Evolutionary conservation across 116 monocot species (phyloP).

Genomic region (Trichopus zeylanicus): DNA sequence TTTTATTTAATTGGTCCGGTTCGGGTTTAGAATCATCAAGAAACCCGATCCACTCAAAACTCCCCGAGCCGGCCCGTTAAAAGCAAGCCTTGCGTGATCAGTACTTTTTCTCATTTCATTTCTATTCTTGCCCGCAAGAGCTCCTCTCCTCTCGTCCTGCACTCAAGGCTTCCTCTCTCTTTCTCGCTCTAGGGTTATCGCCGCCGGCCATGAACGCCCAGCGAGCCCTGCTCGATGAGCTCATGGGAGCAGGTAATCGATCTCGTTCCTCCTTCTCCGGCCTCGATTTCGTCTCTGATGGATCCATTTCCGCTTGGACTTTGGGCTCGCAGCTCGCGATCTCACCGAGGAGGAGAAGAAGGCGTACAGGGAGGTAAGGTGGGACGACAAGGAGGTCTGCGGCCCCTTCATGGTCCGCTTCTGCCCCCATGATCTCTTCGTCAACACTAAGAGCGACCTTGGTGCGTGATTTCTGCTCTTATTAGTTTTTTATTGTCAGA

Average conservation of each 20-base stretch:
- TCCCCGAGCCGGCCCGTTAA: too few relatives aligned
- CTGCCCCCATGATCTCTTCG: slow-evolving; percentile 98
- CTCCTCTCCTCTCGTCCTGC: too few relatives aligned
- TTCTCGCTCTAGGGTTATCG: not conserved
- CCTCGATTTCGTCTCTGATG: not conserved
- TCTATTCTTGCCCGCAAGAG: too few relatives aligned
- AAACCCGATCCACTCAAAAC: too few relatives aligned
- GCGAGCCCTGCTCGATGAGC: slow-evolving; percentile 91
- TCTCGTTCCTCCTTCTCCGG: not conserved
- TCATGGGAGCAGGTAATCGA: slow-evolving; percentile 82
- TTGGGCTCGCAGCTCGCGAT: slow-evolving; percentile 54
- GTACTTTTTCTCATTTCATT: too few relatives aligned
- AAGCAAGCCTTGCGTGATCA: too few relatives aligned
- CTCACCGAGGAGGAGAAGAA: slow-evolving; percentile 96
- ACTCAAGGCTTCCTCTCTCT: not conserved
- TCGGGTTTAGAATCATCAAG: too few relatives aligned
- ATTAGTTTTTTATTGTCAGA: not conserved
- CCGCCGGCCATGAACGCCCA: slow-evolving; percentile 77
- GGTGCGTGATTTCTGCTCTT: slow-evolving; percentile 28
- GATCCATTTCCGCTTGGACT: not conserved
- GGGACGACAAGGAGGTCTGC: slow-evolving; percentile 97
- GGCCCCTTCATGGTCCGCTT: slow-evolving; percentile 79
- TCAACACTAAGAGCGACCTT: slow-evolving; percentile 97
- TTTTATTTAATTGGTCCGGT: too few relatives aligned
- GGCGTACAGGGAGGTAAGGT: slow-evolving; percentile 62